phyloP scores from a whole-genome alignment of 108 stramenopile species.

The Nitzschia sp. region DNA sequence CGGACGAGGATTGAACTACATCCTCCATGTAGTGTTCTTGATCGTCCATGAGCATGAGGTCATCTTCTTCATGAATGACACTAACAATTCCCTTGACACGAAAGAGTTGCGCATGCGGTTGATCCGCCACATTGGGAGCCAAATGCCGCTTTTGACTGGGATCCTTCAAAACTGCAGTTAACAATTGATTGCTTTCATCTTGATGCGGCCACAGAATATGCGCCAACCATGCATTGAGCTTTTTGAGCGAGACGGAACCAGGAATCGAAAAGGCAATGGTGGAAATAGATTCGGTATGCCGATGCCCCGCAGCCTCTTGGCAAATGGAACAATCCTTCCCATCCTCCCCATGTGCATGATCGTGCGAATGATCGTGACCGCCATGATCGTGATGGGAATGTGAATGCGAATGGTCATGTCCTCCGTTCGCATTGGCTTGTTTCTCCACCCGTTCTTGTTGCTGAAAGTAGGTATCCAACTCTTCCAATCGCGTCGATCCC shows the following conservation, averaged over 20 bases:
- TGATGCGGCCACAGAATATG: slow-evolving; percentile 83
- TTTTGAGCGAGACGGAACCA: slow-evolving; percentile 55
- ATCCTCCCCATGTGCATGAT: background rate
- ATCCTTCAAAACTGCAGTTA: slow-evolving; percentile 50
- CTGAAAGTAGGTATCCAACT: slow-evolving; percentile 26
- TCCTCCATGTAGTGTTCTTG: slow-evolving; percentile 7
- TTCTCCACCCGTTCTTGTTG: background rate
- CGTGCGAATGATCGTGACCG: background rate
- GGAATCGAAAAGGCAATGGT: slow-evolving; percentile 52
- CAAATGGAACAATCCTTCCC: background rate
- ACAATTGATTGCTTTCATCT: slow-evolving; percentile 66
- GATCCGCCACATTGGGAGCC: background rate
- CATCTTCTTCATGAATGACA: slow-evolving; percentile 34
- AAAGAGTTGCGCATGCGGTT: slow-evolving; percentile 43
- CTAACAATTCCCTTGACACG: slow-evolving; percentile 79
- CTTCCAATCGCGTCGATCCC: slow-evolving; percentile 42
- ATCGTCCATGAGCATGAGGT: slow-evolving; percentile 23
- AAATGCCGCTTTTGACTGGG: background rate
- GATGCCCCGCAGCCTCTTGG: slow-evolving; percentile 23
- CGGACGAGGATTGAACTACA: background rate
- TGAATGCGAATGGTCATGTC: slow-evolving; percentile 15
- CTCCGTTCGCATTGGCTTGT: background rate
- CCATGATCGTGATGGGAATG: slow-evolving; percentile 27
- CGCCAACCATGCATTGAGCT: slow-evolving; percentile 77
- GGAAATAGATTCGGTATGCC: slow-evolving; percentile 62